Evolutionary conservation across 306 rosid species (phyloP).

Genomic region (cucumber (Cucumis sativus)): Cucumber_9930_V3 NC_026658.2:15264001-15264500

Average conservation of each 20-base stretch:
- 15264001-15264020: background rate
- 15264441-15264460: slow-evolving; percentile 33
- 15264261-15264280: background rate
- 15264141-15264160: background rate
- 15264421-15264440: background rate
- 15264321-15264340: slow-evolving; percentile 1
- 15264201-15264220: too few species aligned
- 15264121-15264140: background rate
- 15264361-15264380: slow-evolving; percentile 4
- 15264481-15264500: background rate
- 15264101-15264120: background rate
- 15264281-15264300: background rate
- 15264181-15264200: background rate
- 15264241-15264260: too few species aligned
- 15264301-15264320: background rate
- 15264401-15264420: slow-evolving; percentile 1
- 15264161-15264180: background rate
- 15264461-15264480: background rate
- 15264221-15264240: too few species aligned
- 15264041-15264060: background rate
- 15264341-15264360: background rate
- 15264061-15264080: background rate
- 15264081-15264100: background rate
- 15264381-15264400: slow-evolving; percentile 5
- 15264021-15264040: background rate